Evolutionary conservation across 495 filamentous ascomycete species (phyloP).

Genomic region (Friedmanniomyces endolithicus): DNA sequence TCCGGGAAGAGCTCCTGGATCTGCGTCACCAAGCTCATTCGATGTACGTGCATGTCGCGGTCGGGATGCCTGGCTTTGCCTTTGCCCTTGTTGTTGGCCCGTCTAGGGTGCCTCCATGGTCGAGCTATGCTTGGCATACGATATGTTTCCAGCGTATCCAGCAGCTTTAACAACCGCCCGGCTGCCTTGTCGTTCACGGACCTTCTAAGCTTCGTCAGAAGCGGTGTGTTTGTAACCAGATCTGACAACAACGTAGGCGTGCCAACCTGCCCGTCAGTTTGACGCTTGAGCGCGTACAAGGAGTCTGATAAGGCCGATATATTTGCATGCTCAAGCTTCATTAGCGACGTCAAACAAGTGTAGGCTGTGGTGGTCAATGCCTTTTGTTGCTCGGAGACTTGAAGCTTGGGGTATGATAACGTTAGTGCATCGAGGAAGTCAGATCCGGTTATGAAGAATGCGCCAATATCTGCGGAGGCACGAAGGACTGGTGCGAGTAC

Average conservation of each 20-base stretch:
- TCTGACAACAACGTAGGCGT: conserved; percentile 48
- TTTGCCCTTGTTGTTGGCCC: conserved; percentile 60
- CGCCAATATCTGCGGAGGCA: conserved; percentile 38
- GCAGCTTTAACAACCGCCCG: conserved; percentile 45
- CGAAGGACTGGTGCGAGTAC: conserved; percentile 8
- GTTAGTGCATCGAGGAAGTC: conserved; percentile 71
- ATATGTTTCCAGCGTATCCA: conserved; percentile 43
- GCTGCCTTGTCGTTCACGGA: conserved; percentile 22
- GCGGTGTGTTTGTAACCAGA: conserved; percentile 49
- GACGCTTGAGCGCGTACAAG: conserved; percentile 63
- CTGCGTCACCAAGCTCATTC: conserved; percentile 69
- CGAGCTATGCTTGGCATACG: conserved; percentile 34
- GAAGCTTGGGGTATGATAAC: conserved; percentile 47
- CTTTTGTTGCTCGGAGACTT: background rate
- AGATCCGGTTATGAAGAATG: conserved; percentile 66
- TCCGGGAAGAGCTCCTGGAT: conserved; percentile 89
- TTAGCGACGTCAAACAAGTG: conserved; percentile 54
- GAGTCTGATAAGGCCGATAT: conserved; percentile 65
- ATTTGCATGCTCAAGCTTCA: conserved; percentile 53
- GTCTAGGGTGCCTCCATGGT: conserved; percentile 37
- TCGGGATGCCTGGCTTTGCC: conserved; percentile 36
- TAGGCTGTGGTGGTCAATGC: conserved; percentile 55
- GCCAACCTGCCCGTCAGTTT: conserved; percentile 36
- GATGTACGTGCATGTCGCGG: conserved; percentile 58
- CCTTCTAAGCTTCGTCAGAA: conserved; percentile 32